Evolutionary conservation across 345 rosid genomes (phyloP).

Genomic region (Citrus hindsii): DNA sequence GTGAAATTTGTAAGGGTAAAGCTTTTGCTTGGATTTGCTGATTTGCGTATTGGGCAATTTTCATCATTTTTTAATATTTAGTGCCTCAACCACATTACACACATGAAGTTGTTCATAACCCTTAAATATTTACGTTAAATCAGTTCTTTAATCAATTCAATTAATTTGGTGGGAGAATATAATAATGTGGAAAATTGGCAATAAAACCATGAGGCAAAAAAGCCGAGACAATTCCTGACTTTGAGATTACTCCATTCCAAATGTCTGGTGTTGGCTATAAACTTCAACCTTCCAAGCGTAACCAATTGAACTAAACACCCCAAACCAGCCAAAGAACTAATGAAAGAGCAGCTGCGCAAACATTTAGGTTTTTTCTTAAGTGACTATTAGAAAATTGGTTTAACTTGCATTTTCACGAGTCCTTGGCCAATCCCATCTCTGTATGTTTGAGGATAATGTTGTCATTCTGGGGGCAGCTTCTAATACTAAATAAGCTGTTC

Average conservation of each 20-base stretch:
- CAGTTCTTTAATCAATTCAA: not conserved
- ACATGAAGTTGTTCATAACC: not conserved
- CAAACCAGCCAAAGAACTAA: not conserved
- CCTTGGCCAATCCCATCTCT: not conserved
- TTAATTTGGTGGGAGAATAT: not conserved
- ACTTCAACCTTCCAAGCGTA: not conserved
- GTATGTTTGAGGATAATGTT: not conserved
- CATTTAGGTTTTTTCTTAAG: not conserved
- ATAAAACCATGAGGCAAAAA: not conserved
- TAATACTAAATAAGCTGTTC: not conserved
- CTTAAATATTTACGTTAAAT: not conserved
- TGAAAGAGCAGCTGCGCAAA: no score
- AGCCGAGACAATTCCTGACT: conserved; percentile 23
- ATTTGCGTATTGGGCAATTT: not conserved
- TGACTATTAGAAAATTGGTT: not conserved
- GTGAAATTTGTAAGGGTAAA: not conserved
- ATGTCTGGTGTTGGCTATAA: conserved; percentile 1
- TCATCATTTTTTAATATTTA: no score
- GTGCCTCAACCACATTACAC: not conserved
- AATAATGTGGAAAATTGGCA: not conserved
- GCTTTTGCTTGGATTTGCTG: not conserved
- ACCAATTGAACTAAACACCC: not conserved
- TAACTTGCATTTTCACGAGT: not conserved
- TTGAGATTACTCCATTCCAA: conserved; percentile 25
- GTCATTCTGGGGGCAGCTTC: not conserved